A percentile compares a stretch with the other conserved stretches of the same genome.
phyloP scores from a whole-genome alignment of 345 rosid species.

The Brassica juncea region DNA sequence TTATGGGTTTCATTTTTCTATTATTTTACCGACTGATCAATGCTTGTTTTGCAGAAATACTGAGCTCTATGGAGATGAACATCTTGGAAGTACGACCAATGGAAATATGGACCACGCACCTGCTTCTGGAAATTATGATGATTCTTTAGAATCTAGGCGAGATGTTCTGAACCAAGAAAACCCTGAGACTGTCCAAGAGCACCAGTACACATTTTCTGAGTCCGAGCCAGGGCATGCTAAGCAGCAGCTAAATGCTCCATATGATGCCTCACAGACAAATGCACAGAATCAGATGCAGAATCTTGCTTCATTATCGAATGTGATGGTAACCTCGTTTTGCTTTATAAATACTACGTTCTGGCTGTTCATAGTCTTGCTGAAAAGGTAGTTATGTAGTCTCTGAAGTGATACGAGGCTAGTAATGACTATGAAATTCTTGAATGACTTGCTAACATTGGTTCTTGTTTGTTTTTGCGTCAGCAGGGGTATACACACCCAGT shows the following conservation, averaged over 20 bases:
- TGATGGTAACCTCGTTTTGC: not conserved
- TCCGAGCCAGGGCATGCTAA: not conserved
- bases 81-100: not conserved
- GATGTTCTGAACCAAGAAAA: not conserved
- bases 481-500: slow-evolving; percentile 73
- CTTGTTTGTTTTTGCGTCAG: slow-evolving; percentile 40
- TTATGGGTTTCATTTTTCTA: not conserved
- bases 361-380: not conserved
- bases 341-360: not conserved
- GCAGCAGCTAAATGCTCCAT: not conserved
- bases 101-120: not conserved
- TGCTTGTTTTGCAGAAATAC: not conserved
- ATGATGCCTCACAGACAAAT: not conserved
- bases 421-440: not conserved
- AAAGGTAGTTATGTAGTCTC: not conserved
- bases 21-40: not conserved
- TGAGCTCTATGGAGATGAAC: not conserved
- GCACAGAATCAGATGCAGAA: slow-evolving; percentile 45
- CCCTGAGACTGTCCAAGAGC: not conserved
- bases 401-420: not conserved
- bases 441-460: not conserved
- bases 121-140: not conserved
- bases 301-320: not conserved
- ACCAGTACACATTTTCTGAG: not conserved
- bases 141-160: not conserved